Evolutionary conservation across 2,329 filamentous ascomycete species (phyloP).

Genomic region (Apiospora aurea): DNA sequence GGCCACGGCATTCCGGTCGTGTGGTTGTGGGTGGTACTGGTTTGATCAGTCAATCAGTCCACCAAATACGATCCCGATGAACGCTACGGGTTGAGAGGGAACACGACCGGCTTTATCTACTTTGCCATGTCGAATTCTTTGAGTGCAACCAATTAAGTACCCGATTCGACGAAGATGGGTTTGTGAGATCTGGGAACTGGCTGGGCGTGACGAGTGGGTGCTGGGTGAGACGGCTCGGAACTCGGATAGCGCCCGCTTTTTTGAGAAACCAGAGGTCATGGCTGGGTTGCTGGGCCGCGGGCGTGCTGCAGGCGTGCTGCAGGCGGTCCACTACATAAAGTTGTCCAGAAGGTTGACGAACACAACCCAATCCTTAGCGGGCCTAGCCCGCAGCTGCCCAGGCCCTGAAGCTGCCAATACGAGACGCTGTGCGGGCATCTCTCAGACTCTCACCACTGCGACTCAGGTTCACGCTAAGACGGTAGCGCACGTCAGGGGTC

Average conservation of each 20-base stretch:
- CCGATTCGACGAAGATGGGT: background rate
- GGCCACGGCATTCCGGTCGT: background rate
- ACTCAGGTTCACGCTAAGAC: background rate
- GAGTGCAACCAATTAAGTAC: background rate
- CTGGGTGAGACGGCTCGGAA: constrained; percentile 6
- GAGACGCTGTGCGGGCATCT: background rate
- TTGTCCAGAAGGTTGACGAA: background rate
- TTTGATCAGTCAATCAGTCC: background rate
- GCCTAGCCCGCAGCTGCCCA: background rate
- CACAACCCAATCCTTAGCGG: background rate
- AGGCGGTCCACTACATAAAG: constrained; percentile 7
- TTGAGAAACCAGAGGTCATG: background rate
- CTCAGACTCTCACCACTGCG: no score
- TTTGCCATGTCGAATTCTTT: background rate
- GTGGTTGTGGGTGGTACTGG: background rate
- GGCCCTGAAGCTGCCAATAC: background rate
- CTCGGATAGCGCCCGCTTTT: background rate
- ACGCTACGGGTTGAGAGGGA: background rate
- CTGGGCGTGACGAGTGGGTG: background rate
- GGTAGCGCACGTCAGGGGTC: background rate
- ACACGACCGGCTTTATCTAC: background rate
- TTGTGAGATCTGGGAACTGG: background rate
- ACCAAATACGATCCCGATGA: background rate
- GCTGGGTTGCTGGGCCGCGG: background rate
- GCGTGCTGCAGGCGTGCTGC: background rate